phyloP scores from a whole-genome alignment of 148 eudicot genomes.

The Arbutus unedo region DNA sequence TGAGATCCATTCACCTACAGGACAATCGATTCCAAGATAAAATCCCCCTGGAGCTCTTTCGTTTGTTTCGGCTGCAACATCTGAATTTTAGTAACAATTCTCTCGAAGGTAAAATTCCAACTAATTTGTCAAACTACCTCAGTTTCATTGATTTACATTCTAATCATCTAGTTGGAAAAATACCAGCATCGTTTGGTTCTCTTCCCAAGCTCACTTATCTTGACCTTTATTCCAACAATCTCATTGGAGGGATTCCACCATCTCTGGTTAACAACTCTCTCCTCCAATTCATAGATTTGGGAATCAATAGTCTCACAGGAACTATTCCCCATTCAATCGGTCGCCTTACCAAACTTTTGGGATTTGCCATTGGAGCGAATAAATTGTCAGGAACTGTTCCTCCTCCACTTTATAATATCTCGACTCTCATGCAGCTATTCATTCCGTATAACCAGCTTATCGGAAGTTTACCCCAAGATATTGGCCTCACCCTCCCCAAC shows the following conservation, averaged over 20 bases:
- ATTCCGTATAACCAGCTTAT: too few relatives aligned
- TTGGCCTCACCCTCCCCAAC: neutral
- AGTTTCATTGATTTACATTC: accelerated
- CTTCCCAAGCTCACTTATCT: neutral
- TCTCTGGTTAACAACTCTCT: neutral
- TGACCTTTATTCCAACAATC: accelerated
- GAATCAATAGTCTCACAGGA: neutral
- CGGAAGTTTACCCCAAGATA: too few relatives aligned
- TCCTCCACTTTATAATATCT: too few relatives aligned
- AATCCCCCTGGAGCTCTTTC: neutral
- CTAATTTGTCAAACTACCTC: neutral
- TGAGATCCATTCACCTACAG: neutral
- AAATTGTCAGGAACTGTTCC: neutral
- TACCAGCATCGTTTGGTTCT: neutral
- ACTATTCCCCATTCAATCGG: neutral
- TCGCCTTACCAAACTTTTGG: neutral
- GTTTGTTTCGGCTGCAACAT: neutral
- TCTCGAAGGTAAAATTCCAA: constrained; percentile 4
- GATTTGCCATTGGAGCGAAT: neutral
- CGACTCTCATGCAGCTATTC: too few relatives aligned
- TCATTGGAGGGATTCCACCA: neutral
- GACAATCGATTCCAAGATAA: neutral
- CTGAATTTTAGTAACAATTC: neutral
- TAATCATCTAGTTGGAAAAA: neutral
- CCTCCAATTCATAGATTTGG: neutral